Conservation (phyloP, 2,329 filamentous ascomycete species). For the Dryadomyces quercivorus region DNA sequence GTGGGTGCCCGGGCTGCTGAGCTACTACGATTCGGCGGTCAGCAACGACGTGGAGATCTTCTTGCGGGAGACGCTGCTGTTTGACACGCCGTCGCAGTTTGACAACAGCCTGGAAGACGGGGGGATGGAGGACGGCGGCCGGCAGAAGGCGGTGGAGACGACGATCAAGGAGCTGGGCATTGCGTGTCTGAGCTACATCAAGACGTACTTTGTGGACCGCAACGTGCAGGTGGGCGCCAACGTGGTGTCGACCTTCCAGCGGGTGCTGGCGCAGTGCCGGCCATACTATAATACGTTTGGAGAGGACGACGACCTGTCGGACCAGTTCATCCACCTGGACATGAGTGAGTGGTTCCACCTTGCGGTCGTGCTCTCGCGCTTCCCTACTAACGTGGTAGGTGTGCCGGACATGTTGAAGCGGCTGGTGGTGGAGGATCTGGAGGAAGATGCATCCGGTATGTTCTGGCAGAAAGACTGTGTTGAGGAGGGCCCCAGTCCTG, state of each 20-base stretch:
- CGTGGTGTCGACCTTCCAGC: slow-evolving; percentile 28
- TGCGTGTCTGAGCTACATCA: slow-evolving; percentile 32
- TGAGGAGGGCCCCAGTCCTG: no score
- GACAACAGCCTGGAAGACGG: slow-evolving; percentile 10
- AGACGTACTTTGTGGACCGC: slow-evolving; percentile 31
- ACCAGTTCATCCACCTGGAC: slow-evolving; percentile 22
- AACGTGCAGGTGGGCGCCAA: slow-evolving; percentile 28
- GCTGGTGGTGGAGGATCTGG: slow-evolving; percentile 44
- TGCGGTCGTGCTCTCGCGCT: not conserved
- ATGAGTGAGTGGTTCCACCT: slow-evolving; percentile 21
- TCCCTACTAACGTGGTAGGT: slow-evolving; percentile 16
- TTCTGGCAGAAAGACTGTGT: slow-evolving; percentile 11
- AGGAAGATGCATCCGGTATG: slow-evolving; percentile 49
- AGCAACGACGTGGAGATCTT: slow-evolving; percentile 30
- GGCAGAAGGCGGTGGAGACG: slow-evolving; percentile 19
- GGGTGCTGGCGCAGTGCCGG: slow-evolving; percentile 29
- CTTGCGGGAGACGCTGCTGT: slow-evolving; percentile 30
- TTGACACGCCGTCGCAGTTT: slow-evolving; percentile 18
- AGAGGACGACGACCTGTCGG: slow-evolving; percentile 18
- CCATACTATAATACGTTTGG: slow-evolving; percentile 25
- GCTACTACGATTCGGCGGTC: slow-evolving; percentile 30
- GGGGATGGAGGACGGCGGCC: slow-evolving; percentile 19
- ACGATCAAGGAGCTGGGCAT: slow-evolving; percentile 29
- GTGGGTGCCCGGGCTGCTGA: slow-evolving; percentile 41
- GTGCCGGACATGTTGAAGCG: slow-evolving; percentile 36